A percentile compares a stretch with the other conserved stretches of the same genome.
Evolutionary conservation across 116 monocot genomes (phyloP).

Genomic region (Trichopus zeylanicus): DNA sequence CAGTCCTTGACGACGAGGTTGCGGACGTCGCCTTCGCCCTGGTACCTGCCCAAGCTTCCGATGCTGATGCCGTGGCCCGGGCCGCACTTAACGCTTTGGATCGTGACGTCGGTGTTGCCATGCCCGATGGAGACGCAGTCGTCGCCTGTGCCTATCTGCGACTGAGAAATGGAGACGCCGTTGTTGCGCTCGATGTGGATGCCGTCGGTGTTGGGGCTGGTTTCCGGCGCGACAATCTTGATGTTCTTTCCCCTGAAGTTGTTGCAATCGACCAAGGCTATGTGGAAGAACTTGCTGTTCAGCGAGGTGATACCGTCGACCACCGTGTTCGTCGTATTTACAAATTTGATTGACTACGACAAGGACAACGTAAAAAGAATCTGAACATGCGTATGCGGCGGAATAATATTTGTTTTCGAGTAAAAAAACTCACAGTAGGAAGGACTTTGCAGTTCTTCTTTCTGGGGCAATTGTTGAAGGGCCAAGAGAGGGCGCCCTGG

Average conservation of each 20-base stretch:
- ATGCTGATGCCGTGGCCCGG: conserved; percentile 37
- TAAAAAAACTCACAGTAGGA: no score
- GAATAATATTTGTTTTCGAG: no score
- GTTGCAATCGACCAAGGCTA: not conserved
- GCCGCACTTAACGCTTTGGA: conserved; percentile 20
- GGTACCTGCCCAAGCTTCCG: conserved; percentile 28
- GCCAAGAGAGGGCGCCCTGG: conserved; percentile 1
- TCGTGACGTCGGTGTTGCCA: conserved; percentile 10
- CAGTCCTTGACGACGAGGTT: conserved; percentile 26
- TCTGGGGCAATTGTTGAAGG: not conserved
- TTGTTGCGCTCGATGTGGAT: conserved; percentile 20
- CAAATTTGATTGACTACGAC: no score
- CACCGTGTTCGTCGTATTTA: no score
- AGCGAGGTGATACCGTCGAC: no score
- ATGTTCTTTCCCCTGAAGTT: conserved; percentile 7
- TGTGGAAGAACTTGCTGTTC: no score
- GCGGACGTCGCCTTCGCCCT: conserved; percentile 18
- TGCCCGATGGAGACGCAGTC: conserved; percentile 34
- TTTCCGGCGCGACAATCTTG: conserved; percentile 15
- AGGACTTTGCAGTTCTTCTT: not conserved
- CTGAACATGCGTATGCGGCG: no score
- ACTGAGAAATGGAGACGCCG: conserved; percentile 10
- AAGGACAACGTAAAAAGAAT: no score
- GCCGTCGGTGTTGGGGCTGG: conserved; percentile 46
- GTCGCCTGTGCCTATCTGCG: conserved; percentile 27